These are phyloP conservation scores for Globisporangium mamillatum DNA, from an alignment of 352 stramenopile genomes.

Conservation along the genomic window DNA sequence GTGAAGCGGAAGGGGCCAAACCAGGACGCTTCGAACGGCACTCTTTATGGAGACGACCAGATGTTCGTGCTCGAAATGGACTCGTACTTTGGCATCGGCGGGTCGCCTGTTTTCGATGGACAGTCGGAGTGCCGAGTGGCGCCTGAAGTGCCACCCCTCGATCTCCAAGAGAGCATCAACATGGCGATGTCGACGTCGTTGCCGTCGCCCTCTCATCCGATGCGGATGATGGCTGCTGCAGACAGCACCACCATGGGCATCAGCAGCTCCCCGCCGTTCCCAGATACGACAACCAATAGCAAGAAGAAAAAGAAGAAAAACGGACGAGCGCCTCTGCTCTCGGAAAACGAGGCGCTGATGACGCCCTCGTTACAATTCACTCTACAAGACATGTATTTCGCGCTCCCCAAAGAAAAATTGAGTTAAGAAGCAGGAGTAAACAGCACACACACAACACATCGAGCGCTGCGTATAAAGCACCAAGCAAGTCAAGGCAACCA, in stretches of 20 bases:
- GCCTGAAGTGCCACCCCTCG: slow-evolving; percentile 54
- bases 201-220: slow-evolving; percentile 29
- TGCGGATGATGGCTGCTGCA: slow-evolving; percentile 13
- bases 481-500: slow-evolving; percentile 4
- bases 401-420: slow-evolving; percentile 36
- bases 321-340: slow-evolving; percentile 1
- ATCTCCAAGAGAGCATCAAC: slow-evolving; percentile 69
- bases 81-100: slow-evolving; percentile 82
- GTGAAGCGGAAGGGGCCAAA: slow-evolving; percentile 75
- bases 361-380: slow-evolving; percentile 52
- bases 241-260: slow-evolving; percentile 1
- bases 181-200: slow-evolving; percentile 74
- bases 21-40: slow-evolving; percentile 29
- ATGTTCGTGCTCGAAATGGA: slow-evolving; percentile 87
- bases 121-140: slow-evolving; percentile 26
- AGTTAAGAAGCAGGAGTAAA: slow-evolving; percentile 20
- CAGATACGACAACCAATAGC: slow-evolving; percentile 17
- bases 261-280: slow-evolving; percentile 10
- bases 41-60: slow-evolving; percentile 54
- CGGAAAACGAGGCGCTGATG: not conserved
- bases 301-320: slow-evolving; percentile 43
- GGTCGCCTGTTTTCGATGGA: slow-evolving; percentile 71
- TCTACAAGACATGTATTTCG: slow-evolving; percentile 82
- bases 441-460: slow-evolving; percentile 1
- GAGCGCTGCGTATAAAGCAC: not conserved